phyloP scores from a whole-genome alignment of 495 filamentous ascomycete species.

The Poronia punctata region DNA sequence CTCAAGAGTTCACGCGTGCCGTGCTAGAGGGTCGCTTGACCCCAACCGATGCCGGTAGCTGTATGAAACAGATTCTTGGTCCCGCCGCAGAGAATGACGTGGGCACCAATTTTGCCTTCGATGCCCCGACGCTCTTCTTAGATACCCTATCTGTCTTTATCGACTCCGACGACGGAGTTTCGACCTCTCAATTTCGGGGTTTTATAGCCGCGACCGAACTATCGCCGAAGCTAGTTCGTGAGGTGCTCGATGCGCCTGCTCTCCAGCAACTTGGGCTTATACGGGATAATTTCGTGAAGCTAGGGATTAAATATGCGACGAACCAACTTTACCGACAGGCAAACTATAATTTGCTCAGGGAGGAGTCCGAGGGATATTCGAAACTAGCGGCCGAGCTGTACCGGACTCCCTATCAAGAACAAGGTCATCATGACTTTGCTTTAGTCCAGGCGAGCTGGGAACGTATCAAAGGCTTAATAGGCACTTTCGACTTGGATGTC shows the following conservation, averaged over 20 bases:
- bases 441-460: conserved; percentile 39
- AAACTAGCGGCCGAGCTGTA: conserved; percentile 87
- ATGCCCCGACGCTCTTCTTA: conserved; percentile 67
- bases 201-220: conserved; percentile 67
- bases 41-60: conserved; percentile 59
- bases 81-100: conserved; percentile 42
- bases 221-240: conserved; percentile 64
- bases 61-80: conserved; percentile 68
- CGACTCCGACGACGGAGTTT: conserved; percentile 51
- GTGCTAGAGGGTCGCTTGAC: conserved; percentile 61
- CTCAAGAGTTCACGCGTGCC: conserved; percentile 77
- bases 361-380: conserved; percentile 91
- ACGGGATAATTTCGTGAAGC: conserved; percentile 72
- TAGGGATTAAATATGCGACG: conserved; percentile 81
- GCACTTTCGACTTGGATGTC: conserved; percentile 88
- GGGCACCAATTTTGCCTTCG: conserved; percentile 37
- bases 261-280: conserved; percentile 71
- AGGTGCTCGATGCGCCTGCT: conserved; percentile 69
- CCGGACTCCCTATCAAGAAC: conserved; percentile 56
- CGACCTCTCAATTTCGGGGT: conserved; percentile 36
- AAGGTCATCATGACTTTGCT: conserved; percentile 24
- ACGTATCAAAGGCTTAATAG: conserved; percentile 82
- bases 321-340: conserved; percentile 89
- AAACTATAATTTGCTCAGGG: conserved; percentile 90
- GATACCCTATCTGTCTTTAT: conserved; percentile 72